Base-by-base conservation (phyloP, 352 stramenopile genomes). In the Blastocystis sp. region DNA sequence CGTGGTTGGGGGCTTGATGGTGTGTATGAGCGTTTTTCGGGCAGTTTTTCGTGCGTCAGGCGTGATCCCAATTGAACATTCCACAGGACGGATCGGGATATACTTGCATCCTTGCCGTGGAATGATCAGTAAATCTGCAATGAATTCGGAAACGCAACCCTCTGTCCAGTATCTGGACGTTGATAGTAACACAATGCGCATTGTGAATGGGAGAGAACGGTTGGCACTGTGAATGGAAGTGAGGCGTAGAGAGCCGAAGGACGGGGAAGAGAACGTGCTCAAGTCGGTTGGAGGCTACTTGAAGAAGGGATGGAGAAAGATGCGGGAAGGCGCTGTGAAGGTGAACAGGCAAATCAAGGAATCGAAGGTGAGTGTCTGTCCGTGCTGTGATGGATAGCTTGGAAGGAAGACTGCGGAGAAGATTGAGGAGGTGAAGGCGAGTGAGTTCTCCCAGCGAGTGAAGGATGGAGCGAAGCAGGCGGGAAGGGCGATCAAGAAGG, bases 381-480 rank as follows among this genome's bases (percentile, higher is more conserved):
- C 48, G 5, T 76, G 7, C 14, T 53, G n/a, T 74, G 1, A 38
- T 53, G 17, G 40, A 9, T 74, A 74, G 64, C 9, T 74, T 45
- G 40, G 64, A 0, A 74, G 43, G 34, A 84, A 67, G 34, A 69
- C 74, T 17, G 23, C 34, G 1, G 74, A 84, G 28, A 69, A 38
- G 52, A 7, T 64, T 10, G 28, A 61, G 45, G 40, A 69, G 56
- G 74, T 84, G 9, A 66, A 67, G 3, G 61, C 65, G 5, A 84
- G 74, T 56, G 17, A 66, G 10, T 84, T 84, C 45, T 41, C 48
- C 19, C 59, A 84, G 38, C 28, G 45, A 11, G 74, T 84, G 17
- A 45, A 21, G 64, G 64, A 74, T 11, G 52, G 52, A 81, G 52
- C 71, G n/a, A 81, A 81, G 45, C 48, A 79, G 28, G 45, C 53